Base-by-base conservation (phyloP, 2,329 filamentous ascomycete genomes). In the Rhinocladiella mackenziei region DNA sequence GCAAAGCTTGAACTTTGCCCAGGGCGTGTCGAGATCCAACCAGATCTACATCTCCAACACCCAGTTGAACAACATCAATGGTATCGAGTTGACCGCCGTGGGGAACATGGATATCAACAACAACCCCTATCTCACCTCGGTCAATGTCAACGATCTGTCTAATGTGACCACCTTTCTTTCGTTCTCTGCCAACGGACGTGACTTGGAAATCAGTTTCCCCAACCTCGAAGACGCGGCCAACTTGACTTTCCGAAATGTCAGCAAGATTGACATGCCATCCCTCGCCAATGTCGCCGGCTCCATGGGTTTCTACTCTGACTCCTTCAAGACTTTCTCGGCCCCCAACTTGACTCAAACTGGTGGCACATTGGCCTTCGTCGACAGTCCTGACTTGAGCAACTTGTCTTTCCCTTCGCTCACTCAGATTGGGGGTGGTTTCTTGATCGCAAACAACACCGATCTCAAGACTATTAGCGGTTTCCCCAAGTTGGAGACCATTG, bases 391-490 rank as follows among this genome's bases (percentile, higher is more conserved):
- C 51, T 61, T 83, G 50, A 68, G 70, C 63, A 95, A 94, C 77
- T 75, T 96, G 67, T 81, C 83, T 48, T 77, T 94, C 68, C 82
- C 84, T 35, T 34, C 62, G 15, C 75, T 97, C 33, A 75, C 73
- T 55, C 76, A 69, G 42, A 77, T 95, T 60, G 80, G 77, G 56
- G 89, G 87, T 71, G 87, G 84, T 64, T 78, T 94, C 64, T 81
- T 84, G 58, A 80, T 98, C 62, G 83, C 86, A 69, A 94, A 95
- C 80, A 96, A 97, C 82, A 86, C 87, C 50, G 72, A 74, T 43
- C 77, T 96, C 23, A 58, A 68, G 44, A 64, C 71, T 49, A 74
- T 96, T 44, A 67, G 77, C 54, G 80, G 79, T 23, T 85, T 97
- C 69, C 75, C 77, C 50, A 63, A 73, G 54, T 77, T 98, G 19